Conservation (phyloP, 768 basidiomycete species). For the Porpolomopsis calyptriformis region DNA sequence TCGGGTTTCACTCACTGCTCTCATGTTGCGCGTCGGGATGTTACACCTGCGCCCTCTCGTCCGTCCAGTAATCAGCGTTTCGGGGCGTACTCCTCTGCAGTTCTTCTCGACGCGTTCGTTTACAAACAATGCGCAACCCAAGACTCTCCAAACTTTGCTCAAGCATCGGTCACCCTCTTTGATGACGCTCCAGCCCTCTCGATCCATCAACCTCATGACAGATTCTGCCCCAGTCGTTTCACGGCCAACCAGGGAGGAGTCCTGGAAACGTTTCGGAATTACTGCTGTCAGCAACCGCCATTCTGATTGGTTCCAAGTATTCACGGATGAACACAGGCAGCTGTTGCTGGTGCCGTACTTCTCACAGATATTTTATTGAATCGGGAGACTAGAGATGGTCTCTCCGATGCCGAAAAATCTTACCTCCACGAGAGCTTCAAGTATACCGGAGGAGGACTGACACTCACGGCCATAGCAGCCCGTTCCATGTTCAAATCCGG, state of each 20-base stretch:
- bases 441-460: constrained; percentile 75
- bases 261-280: constrained; percentile 37
- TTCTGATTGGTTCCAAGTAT: background rate
- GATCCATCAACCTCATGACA: constrained; percentile 34
- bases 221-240: constrained; percentile 30
- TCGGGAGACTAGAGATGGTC: constrained; percentile 63
- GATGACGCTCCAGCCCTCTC: constrained; percentile 20
- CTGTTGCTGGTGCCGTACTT: constrained; percentile 62
- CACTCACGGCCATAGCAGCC: constrained; percentile 68
- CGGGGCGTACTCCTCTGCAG: background rate
- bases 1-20: too few relatives aligned
- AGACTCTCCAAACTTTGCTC: constrained; percentile 20
- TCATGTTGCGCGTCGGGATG: too few relatives aligned
- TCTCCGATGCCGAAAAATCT: constrained; percentile 51
- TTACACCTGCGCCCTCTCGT: background rate
- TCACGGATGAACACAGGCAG: constrained; percentile 33
- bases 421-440: constrained; percentile 71
- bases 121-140: constrained; percentile 23
- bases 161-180: constrained; percentile 9
- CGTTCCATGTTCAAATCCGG: constrained; percentile 66
- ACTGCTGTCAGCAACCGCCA: constrained; percentile 35
- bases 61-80: background rate
- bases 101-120: constrained; percentile 10
- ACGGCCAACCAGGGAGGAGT: constrained; percentile 26
- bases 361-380: constrained; percentile 59